phyloP scores from a whole-genome alignment of 2,329 filamentous ascomycete genomes.

The Fusarium sp. region DNA sequence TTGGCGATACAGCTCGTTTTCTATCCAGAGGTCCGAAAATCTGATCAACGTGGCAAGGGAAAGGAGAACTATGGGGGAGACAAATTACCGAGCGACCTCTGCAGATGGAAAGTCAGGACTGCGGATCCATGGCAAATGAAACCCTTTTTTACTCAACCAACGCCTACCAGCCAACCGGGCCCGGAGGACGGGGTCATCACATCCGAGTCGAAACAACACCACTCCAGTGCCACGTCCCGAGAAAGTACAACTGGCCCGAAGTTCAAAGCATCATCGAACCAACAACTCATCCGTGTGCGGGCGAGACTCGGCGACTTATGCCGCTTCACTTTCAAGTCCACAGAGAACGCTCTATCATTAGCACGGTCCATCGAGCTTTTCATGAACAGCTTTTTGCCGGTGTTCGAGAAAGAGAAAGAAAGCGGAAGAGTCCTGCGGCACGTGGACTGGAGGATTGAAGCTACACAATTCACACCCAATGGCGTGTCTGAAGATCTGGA shows the following conservation, averaged over 20 bases:
- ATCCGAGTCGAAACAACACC: neutral
- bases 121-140: too few species aligned
- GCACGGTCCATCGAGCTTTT: neutral
- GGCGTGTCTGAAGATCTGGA: neutral
- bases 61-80: neutral
- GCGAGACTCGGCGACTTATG: neutral
- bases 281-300: neutral
- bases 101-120: neutral
- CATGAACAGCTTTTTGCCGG: neutral
- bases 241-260: neutral
- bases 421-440: too few species aligned
- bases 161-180: neutral
- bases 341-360: neutral
- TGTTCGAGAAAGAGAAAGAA: too few species aligned
- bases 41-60: neutral
- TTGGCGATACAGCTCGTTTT: neutral
- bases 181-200: too few species aligned
- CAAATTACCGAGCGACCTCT: neutral
- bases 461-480: rapidly evolving
- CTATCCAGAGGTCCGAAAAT: neutral
- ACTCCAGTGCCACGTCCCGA: neutral
- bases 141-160: neutral
- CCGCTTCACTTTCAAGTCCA: neutral
- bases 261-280: neutral
- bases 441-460: neutral